phyloP scores from a whole-genome alignment of 345 rosid genomes.

The Arabidopsis suecica region DNA sequence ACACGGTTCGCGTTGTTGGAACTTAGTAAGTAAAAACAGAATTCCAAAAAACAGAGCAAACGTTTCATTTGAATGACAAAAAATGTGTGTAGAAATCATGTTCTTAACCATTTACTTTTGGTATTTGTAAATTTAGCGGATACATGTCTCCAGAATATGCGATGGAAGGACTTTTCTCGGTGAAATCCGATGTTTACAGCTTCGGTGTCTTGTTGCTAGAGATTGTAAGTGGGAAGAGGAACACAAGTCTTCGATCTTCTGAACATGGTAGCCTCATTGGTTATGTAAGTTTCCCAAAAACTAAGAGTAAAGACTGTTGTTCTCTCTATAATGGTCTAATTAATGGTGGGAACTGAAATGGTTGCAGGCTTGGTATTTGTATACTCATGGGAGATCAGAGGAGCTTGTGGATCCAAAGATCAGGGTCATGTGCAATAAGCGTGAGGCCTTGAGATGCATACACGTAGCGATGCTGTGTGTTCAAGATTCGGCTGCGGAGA shows the following conservation, averaged over 20 bases:
- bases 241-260: slow-evolving; percentile 51
- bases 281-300: slow-evolving; percentile 54
- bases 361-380: slow-evolving; percentile 78
- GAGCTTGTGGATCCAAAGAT: slow-evolving; percentile 69
- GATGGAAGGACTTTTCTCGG: slow-evolving; percentile 75
- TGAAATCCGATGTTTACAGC: slow-evolving; percentile 76
- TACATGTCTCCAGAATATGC: slow-evolving; percentile 86
- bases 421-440: slow-evolving; percentile 45
- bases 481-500: slow-evolving; percentile 67
- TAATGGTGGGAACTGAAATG: slow-evolving; percentile 11
- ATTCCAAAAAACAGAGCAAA: not conserved
- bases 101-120: not conserved
- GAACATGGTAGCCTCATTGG: slow-evolving; percentile 54
- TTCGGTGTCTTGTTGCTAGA: slow-evolving; percentile 72
- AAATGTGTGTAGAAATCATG: not conserved
- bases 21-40: slow-evolving; percentile 57
- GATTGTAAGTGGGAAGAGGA: slow-evolving; percentile 63
- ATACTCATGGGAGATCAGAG: slow-evolving; percentile 62
- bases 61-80: not conserved
- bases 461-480: slow-evolving; percentile 85
- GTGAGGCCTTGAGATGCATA: slow-evolving; percentile 68
- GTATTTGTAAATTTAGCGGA: slow-evolving; percentile 50
- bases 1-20: slow-evolving; percentile 66
- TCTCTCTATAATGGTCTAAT: slow-evolving; percentile 15
- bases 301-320: not conserved